These are phyloP conservation scores for Monilinia aucupariae DNA, from an alignment of 2,329 filamentous ascomycete genomes.

Conservation along the genomic window DNA sequence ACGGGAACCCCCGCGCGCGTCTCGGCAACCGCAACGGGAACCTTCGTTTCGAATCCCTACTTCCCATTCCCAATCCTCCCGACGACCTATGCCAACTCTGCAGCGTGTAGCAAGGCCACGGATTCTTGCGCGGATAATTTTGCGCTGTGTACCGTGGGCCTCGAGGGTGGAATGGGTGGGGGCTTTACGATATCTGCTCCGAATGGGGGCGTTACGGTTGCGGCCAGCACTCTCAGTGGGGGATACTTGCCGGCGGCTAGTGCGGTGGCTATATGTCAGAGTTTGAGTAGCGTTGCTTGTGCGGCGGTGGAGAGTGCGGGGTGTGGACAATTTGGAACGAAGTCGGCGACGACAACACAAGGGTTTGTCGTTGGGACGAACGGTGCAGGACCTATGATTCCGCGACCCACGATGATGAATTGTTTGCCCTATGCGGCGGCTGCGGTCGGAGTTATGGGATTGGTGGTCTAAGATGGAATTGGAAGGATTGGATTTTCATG, in stretches of 20 bases:
- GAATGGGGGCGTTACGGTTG: slow-evolving; percentile 48
- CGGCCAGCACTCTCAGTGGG: slow-evolving; percentile 32
- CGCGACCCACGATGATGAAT: slow-evolving; percentile 12
- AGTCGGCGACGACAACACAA: not conserved
- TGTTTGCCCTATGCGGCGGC: slow-evolving; percentile 13
- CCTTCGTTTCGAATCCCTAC: slow-evolving; percentile 52
- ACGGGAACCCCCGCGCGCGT: slow-evolving; percentile 15
- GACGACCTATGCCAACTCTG: slow-evolving; percentile 47
- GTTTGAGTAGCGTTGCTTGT: slow-evolving; percentile 50
- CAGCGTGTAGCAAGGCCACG: slow-evolving; percentile 48
- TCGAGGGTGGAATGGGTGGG: slow-evolving; percentile 42
- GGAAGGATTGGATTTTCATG: not conserved
- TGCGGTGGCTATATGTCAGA: slow-evolving; percentile 51
- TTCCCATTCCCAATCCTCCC: slow-evolving; percentile 55
- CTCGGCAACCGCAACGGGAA: slow-evolving; percentile 35
- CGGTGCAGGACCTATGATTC: slow-evolving; percentile 4
- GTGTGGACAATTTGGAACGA: slow-evolving; percentile 31
- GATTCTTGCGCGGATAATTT: slow-evolving; percentile 50
- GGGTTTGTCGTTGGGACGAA: slow-evolving; percentile 11
- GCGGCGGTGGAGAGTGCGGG: slow-evolving; percentile 31
- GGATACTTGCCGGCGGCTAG: slow-evolving; percentile 40
- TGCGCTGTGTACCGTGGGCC: slow-evolving; percentile 46
- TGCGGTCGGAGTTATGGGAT: slow-evolving; percentile 8
- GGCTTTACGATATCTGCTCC: slow-evolving; percentile 54
- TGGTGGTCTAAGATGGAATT: slow-evolving; percentile 2